Evolutionary conservation across 1,284 basidiomycete genomes (phyloP), one percentile per base, ranked within the genome.

Genomic region (Ganoderma lingzhi): DNA sequence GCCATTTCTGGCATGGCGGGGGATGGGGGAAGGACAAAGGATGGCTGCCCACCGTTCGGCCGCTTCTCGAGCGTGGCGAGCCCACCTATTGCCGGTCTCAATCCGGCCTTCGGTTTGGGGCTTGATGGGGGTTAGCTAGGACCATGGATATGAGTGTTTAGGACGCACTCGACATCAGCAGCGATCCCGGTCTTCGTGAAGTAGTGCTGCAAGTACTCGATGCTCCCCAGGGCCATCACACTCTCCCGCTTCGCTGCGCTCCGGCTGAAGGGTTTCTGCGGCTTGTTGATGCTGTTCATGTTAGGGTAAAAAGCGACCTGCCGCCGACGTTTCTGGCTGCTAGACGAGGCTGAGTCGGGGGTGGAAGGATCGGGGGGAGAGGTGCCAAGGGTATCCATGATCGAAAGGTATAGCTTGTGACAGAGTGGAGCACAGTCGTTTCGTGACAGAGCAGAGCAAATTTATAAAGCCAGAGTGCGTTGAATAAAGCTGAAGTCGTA

Each of bases 131-230:
- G 48, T 53, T 35, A 64, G 37, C 23, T 32, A 10, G 17, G 39
- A 35, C 14, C 51, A 35, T 55, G 2, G 14, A 9, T 15, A 62
- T 6, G 2, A 51, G n/a, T 48, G 51, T 51, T 17, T 32, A 17
- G 70, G 61, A 86, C 91, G 79, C 80, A 93, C 93, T 87, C 88
- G 79, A 86, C 87, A 83, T 91, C 91, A 35, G 91, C 86, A 19
- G 84, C 86, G 66, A 94, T 86, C 5, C 93, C 93, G 0, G 92
- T 90, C 86, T 95, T 95, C 6, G 94, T 94, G 75, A 95, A 95
- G 77, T 94, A 94, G 77, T 96, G 92, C 81, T 96, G 94, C 63
- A 96, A 85, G 78, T 95, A 92, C 76, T 95, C 93, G 72, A 96
- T 96, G 78, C 92, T 93, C 37, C 93, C 93, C 28, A 96, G 81